A percentile compares a stretch with the other conserved stretches of the same genome.
These are phyloP conservation scores for Raphanus sativus DNA, from an alignment of 345 rosid genomes.

Conservation along the genomic window DNA sequence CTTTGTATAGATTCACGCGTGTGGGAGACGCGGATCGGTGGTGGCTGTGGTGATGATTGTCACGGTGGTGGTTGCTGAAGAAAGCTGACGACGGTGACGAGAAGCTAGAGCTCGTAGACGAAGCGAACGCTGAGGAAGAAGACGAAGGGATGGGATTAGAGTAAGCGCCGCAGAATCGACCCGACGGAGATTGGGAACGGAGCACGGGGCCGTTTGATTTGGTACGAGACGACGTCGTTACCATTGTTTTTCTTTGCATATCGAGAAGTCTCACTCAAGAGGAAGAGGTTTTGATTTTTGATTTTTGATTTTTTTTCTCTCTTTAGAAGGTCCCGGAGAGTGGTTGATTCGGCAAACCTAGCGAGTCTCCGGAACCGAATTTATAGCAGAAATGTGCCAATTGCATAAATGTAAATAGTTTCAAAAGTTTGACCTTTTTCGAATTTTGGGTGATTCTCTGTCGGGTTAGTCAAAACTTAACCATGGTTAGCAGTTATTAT, in stretches of 20 bases:
- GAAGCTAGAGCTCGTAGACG: slow-evolving; percentile 37
- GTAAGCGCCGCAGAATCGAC: slow-evolving; percentile 34
- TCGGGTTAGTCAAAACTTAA: slow-evolving; percentile 33
- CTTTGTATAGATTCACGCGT: slow-evolving; percentile 31
- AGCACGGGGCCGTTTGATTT: slow-evolving; percentile 30
- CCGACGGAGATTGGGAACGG: slow-evolving; percentile 38
- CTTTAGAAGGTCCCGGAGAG: slow-evolving; percentile 15
- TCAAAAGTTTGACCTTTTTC: slow-evolving; percentile 23
- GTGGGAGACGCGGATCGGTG: slow-evolving; percentile 37
- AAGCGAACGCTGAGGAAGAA: slow-evolving; percentile 37
- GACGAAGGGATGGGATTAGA: slow-evolving; percentile 20
- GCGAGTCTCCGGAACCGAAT: slow-evolving; percentile 35
- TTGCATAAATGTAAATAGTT: slow-evolving; percentile 30
- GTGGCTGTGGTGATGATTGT: slow-evolving; percentile 5
- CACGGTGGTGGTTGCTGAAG: slow-evolving; percentile 16
- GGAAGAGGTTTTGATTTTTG: neutral
- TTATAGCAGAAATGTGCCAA: slow-evolving; percentile 21
- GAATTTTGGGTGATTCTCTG: slow-evolving; percentile 8
- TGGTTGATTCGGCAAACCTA: slow-evolving; percentile 42
- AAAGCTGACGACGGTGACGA: slow-evolving; percentile 36
- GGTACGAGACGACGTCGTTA: slow-evolving; percentile 37
- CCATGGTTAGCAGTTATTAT: slow-evolving; percentile 29
- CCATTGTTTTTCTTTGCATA: slow-evolving; percentile 15
- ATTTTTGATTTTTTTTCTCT: neutral
- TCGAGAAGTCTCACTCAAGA: neutral